phyloP scores from a whole-genome alignment of 73 alveolate genomes.

The Paramecium octaurelia region DNA sequence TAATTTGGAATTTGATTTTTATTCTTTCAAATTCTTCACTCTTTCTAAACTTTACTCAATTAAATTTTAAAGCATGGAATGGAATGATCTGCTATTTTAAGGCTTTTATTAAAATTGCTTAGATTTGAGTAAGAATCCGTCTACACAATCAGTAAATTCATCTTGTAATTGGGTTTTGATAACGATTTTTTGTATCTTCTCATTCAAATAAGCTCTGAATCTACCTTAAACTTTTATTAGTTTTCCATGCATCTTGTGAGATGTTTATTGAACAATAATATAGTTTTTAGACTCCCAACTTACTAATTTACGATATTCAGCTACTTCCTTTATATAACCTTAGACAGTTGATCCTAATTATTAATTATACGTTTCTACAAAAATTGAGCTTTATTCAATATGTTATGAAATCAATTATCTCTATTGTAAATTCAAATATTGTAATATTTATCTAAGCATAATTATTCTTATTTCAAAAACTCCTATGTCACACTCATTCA shows the following conservation, averaged over 20 bases:
- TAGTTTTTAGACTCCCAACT: slow-evolving; percentile 42
- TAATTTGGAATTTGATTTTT: not conserved
- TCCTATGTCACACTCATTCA: not conserved
- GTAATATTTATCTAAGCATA: not conserved
- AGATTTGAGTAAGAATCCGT: not conserved
- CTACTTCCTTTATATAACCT: slow-evolving; percentile 6
- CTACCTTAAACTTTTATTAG: not conserved
- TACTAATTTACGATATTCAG: slow-evolving; percentile 25
- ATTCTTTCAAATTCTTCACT: not conserved
- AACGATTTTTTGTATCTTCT: not conserved
- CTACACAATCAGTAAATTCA: not conserved
- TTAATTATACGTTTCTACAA: not conserved
- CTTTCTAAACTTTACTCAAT: not conserved
- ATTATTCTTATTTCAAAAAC: not conserved
- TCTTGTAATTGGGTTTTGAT: not conserved
- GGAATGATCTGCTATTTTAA: not conserved
- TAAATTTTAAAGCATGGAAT: not conserved
- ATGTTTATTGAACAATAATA: not conserved
- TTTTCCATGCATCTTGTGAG: slow-evolving; percentile 35
- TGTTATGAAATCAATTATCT: not conserved
- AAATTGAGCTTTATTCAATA: not conserved
- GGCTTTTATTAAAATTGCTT: not conserved
- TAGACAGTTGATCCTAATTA: not conserved
- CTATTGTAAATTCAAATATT: not conserved
- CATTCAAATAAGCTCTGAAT: slow-evolving; percentile 7